A percentile compares a stretch with the other conserved stretches of the same genome.
phyloP scores from a whole-genome alignment of 1,284 basidiomycete species.

The Athelia sp. region DNA sequence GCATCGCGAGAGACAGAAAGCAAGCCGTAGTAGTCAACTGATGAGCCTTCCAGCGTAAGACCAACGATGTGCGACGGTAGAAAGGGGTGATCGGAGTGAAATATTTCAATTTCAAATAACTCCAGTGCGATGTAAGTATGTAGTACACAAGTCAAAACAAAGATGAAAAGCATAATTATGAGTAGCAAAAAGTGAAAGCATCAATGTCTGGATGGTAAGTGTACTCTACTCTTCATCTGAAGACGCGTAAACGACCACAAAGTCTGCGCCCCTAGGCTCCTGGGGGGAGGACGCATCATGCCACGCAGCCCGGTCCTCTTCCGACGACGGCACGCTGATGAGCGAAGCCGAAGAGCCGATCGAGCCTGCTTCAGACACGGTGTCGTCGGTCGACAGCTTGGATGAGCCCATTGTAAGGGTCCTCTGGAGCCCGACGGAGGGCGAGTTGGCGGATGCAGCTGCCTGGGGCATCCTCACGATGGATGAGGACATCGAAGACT shows the following conservation, averaged over 20 bases:
- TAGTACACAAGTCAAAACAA: neutral
- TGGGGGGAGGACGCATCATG: constrained; percentile 35
- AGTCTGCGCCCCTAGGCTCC: constrained; percentile 37
- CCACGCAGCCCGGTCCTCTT: constrained; percentile 47
- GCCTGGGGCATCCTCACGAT: constrained; percentile 66
- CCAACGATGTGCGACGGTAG: too few species aligned
- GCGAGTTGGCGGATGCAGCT: constrained; percentile 16
- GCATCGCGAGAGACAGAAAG: constrained; percentile 38
- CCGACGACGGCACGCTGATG: constrained; percentile 50
- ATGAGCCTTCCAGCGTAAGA: constrained; percentile 1
- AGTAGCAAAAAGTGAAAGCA: too few species aligned
- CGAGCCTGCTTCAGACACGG: constrained; percentile 48
- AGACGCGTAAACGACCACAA: constrained; percentile 59
- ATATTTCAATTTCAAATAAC: neutral
- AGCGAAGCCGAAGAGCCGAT: constrained; percentile 57
- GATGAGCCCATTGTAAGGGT: constrained; percentile 19
- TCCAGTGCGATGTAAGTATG: neutral
- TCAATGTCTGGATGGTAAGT: too few species aligned
- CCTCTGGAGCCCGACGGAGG: constrained; percentile 8
- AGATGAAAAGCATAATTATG: too few species aligned
- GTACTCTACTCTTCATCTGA: constrained; percentile 36
- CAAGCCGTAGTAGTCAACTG: constrained; percentile 41
- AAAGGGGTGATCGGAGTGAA: too few species aligned
- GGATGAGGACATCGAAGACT: constrained; percentile 57
- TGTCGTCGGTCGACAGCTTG: constrained; percentile 36